Percentiles rank a stretch among this genome's conserved stretches.
phyloP scores from a whole-genome alignment of 2,329 filamentous ascomycete species.

The Pseudocercospora eumusae region DNA sequence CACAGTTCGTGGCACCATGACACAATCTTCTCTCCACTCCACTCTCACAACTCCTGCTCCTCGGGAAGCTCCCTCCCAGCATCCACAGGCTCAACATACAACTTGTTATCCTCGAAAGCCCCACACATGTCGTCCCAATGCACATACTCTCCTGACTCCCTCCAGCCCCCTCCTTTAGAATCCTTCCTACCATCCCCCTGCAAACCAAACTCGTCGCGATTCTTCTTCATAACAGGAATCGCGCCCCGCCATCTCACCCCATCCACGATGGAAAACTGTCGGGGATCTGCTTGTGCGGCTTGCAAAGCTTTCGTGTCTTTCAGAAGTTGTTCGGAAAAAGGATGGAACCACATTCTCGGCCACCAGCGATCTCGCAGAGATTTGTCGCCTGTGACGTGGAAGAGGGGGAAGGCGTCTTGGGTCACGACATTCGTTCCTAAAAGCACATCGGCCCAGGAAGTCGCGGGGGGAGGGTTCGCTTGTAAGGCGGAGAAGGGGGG shows the following conservation, averaged over 20 bases:
- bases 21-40: neutral
- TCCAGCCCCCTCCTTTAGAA: slow-evolving; percentile 30
- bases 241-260: slow-evolving; percentile 21
- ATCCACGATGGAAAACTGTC: slow-evolving; percentile 12
- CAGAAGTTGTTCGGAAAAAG: slow-evolving; percentile 22
- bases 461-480: slow-evolving; percentile 7
- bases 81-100: slow-evolving; percentile 19
- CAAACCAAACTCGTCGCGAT: slow-evolving; percentile 1
- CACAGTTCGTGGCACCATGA: neutral
- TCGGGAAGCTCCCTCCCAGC: slow-evolving; percentile 14
- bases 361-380: slow-evolving; percentile 27
- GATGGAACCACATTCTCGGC: slow-evolving; percentile 33
- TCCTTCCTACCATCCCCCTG: slow-evolving; percentile 11
- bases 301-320: slow-evolving; percentile 17
- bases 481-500: slow-evolving; percentile 19
- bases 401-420: slow-evolving; percentile 23
- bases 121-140: slow-evolving; percentile 26
- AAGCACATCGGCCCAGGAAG: slow-evolving; percentile 24
- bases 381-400: slow-evolving; percentile 32
- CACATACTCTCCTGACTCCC: slow-evolving; percentile 23
- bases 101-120: slow-evolving; percentile 17
- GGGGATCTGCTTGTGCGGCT: neutral
- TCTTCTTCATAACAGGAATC: slow-evolving; percentile 16
- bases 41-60: slow-evolving; percentile 2
- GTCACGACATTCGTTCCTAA: slow-evolving; percentile 30